Conservation (phyloP, 129 eudicot species). For the Gnaphalium uliginosum region DNA sequence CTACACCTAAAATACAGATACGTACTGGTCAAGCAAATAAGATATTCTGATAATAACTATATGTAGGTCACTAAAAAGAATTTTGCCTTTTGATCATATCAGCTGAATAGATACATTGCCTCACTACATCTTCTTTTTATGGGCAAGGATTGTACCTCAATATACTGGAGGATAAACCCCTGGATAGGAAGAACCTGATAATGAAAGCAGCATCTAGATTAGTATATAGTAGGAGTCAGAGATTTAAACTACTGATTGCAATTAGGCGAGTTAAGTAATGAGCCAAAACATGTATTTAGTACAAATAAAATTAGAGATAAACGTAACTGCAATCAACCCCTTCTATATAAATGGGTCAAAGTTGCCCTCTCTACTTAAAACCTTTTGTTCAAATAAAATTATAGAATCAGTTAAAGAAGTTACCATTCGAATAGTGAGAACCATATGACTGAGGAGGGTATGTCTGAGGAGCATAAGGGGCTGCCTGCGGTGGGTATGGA, state of each 20-base stretch:
- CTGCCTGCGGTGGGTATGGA: constrained; percentile 34
- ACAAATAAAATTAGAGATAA: not conserved
- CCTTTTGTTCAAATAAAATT: not conserved
- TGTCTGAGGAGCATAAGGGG: constrained; percentile 34
- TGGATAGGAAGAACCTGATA: constrained; percentile 25
- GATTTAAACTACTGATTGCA: not conserved
- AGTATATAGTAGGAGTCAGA: not conserved
- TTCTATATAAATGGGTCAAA: not conserved
- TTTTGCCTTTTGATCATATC: constrained; percentile 2
- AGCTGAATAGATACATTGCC: not conserved
- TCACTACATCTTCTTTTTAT: not conserved
- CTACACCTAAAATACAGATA: no score
- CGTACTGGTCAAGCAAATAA: no score
- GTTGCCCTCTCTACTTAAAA: not conserved
- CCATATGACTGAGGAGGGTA: constrained; percentile 45
- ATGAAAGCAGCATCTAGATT: constrained; percentile 12
- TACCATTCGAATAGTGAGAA: constrained; percentile 39
- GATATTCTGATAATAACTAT: no score
- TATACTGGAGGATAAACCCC: constrained; percentile 17
- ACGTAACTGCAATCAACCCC: not conserved
- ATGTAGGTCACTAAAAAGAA: not conserved
- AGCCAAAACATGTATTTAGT: not conserved
- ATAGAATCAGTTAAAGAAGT: constrained; percentile 17
- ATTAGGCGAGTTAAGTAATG: not conserved
- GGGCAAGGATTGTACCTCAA: constrained; percentile 8